Evolutionary conservation across 2,329 filamentous ascomycete species (phyloP), one percentile per base, ranked within the genome.

Genomic region (Xylariaceae sp.): DNA sequence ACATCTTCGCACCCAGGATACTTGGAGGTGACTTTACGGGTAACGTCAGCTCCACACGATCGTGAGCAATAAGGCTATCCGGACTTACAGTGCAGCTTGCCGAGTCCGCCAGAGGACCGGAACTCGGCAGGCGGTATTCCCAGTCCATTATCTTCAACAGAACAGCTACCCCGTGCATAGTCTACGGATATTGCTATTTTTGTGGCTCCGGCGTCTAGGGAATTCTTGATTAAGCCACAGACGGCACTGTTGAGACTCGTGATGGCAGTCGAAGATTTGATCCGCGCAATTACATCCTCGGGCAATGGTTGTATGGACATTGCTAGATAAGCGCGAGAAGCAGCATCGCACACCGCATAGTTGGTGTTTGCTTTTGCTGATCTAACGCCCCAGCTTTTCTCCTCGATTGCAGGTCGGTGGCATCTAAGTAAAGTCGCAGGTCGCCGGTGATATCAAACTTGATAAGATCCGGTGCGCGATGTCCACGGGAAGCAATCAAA

Each of bases 231-330:
- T 7, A 97, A 78, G 45, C 87, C 88, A 53, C 83, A 75, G 11
- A 89, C 74, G 3, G 88, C 90, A 30, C 74, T 80, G 62, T 86
- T 86, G 34, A 97, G 75, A 44, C 84, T 87, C 1, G 84, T 87
- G 62, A 97, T 86, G 53, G 80, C 77, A n/a, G 84, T 83, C 0
- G 92, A 95, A 0, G 92, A 96, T 67, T 86, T 88, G 73, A 99
- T 86, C 68, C 91, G 89, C 47, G 86, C 82, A 63, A 84, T 78
- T 54, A 88, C 89, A 61, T 88, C 78, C 39, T 80, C 73, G 9
- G 90, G 87, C 56, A 96, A 78, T 49, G 78, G 83, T 60, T 78
- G 77, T 66, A 94, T 92, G 58, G 77, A 80, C 80, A 84, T 84
- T 60, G 59, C 58, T 60, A 53, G 46, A 50, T 9, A 48, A 51